Conservation (phyloP, 2,329 filamentous ascomycete genomes). For the Stemphylium vesicarium region DNA sequence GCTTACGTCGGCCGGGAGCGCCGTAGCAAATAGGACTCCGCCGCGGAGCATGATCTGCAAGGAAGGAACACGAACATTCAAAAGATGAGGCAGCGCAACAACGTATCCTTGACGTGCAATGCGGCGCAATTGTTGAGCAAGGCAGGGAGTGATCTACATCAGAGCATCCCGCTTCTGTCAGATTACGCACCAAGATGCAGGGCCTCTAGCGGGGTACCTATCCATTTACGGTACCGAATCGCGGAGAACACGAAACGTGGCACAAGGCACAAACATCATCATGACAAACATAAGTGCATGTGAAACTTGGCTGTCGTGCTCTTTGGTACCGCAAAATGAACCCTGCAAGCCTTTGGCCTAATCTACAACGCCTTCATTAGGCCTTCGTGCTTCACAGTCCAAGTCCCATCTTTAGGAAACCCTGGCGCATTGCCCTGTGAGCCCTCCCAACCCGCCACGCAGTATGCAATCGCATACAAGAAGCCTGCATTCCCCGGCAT, state of each 20-base stretch:
- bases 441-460: slow-evolving; percentile 62
- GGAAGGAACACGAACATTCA: neutral
- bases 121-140: neutral
- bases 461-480: slow-evolving; percentile 59
- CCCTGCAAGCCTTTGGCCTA: neutral
- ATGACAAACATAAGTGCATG: neutral
- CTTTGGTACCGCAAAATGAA: too few relatives aligned
- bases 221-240: neutral
- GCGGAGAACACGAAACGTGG: too few relatives aligned
- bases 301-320: neutral
- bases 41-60: neutral
- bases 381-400: slow-evolving; percentile 32
- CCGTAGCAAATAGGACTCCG: neutral
- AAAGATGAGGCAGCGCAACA: neutral
- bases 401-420: slow-evolving; percentile 29
- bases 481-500: slow-evolving; percentile 60
- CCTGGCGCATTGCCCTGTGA: slow-evolving; percentile 41
- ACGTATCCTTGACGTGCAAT: neutral
- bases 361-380: slow-evolving; percentile 24
- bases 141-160: neutral
- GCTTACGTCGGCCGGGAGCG: neutral
- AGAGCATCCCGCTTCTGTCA: neutral
- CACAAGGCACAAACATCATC: neutral
- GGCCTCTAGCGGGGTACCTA: neutral
- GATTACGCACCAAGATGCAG: neutral